Conservation (phyloP, 164 flowering plant species). For the Magnolia kwangsiensis region DNA sequence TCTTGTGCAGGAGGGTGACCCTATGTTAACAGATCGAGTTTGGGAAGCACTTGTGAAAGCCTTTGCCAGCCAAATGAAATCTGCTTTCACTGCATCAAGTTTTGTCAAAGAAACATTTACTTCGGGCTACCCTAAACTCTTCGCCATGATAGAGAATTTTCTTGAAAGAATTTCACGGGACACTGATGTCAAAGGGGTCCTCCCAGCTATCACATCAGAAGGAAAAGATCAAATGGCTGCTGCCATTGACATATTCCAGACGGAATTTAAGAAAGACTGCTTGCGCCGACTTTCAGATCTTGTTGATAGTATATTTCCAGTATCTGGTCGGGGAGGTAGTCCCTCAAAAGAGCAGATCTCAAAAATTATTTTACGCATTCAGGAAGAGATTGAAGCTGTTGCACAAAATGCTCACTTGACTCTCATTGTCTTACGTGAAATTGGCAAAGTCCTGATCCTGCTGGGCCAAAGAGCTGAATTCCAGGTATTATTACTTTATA, state of each 20-base stretch:
- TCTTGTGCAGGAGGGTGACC: conserved; percentile 72
- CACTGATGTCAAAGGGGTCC: conserved; percentile 90
- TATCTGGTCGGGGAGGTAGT: conserved; percentile 76
- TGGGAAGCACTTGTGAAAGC: conserved; percentile 95
- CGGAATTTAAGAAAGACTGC: conserved; percentile 31
- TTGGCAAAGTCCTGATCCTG: conserved; percentile 68
- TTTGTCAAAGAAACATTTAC: conserved; percentile 93
- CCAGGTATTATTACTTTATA: conserved; percentile 55
- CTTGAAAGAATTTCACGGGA: conserved; percentile 89
- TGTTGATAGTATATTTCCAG: conserved; percentile 74
- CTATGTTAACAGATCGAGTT: conserved; percentile 79
- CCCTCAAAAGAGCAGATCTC: conserved; percentile 94
- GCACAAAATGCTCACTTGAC: conserved; percentile 80
- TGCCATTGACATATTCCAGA: conserved; percentile 79
- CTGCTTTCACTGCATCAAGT: conserved; percentile 88
- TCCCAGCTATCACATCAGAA: conserved; percentile 70
- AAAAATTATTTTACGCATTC: conserved; percentile 63
- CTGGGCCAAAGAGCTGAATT: conserved; percentile 86
- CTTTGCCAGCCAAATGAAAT: conserved; percentile 86
- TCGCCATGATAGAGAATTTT: conserved; percentile 71
- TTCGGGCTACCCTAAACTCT: conserved; percentile 83
- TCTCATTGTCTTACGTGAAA: conserved; percentile 80
- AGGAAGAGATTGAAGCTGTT: conserved; percentile 95
- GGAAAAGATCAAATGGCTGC: conserved; percentile 80
- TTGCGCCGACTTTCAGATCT: conserved; percentile 77